Base-by-base conservation (phyloP, 2,329 filamentous ascomycete species). In the Alternaria triticimaculans region DNA sequence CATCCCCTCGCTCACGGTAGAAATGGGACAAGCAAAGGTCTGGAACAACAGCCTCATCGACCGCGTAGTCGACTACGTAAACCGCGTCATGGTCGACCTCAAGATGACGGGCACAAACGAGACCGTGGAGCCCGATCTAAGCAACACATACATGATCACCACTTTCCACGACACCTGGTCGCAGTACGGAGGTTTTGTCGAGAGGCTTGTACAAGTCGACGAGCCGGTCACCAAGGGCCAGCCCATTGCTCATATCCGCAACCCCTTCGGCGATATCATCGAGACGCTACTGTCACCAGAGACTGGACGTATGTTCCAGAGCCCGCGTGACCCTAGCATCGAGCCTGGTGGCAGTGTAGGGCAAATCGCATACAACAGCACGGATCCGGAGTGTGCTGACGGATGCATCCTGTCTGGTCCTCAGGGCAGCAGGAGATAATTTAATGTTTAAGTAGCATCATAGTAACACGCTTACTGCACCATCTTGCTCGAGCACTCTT, bases 1-100 rank as follows among this genome's bases (percentile, higher is more conserved):
- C 5, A 69, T 81, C 12, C 79, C 80, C 1, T 75, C 79, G 6
- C 74, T 81, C 44, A 82, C 80, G 0, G 74, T 81, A 8, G 79
- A 82, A 55, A 79, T 80, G 65, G 80, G 79, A 1, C 70, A 76
- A 12, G 78, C 80, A 0, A 80, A 80, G 49, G 69, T 77, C 20
- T 82, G 80, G 78, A 78, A 80, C 57, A 68, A 64, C 15, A 75
- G 69, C 25, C 70, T 80, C 5, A 80, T 81, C 53, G 71, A 77
- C 23, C 73, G 79, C 28, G 73, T 76, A 26, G 77, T 77, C 51
- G 71, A 64, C 53, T 75, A 73, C 25, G 69, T 74, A 7, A 67
- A 75, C 58, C 67, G 71, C 57, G 71, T 75, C 33, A 56, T 75
- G 57, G 55, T 70, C 33, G 70, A 75, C 44, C 58, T 74, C 21